Base-by-base conservation (phyloP, 1,284 basidiomycete species). In the Irpex lacteus region DNA sequence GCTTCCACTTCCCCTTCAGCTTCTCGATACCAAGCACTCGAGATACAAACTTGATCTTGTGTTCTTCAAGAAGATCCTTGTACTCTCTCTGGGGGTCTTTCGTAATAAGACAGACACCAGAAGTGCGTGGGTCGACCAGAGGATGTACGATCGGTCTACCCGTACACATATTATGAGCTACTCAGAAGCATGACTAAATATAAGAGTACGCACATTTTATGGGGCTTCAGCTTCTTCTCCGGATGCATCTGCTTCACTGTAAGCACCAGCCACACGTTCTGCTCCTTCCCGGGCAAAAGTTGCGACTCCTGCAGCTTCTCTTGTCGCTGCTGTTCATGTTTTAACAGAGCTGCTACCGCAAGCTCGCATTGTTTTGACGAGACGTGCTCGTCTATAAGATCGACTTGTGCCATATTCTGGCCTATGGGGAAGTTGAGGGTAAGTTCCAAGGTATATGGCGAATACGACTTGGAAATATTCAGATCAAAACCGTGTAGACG, bases 31-130 rank as follows among this genome's bases (percentile, higher is more conserved):
- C 96, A 44, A 99, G 94, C n/a, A 99, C 95, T 32, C 96, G 84
- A 49, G 87, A 88, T 71, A 99, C 89, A 68, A 97, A 97, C 68
- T 90, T 92, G 81, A 99, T 89, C 58, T 88, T 84, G 61, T 93
- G 81, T 58, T 80, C 77, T 60, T 88, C 88, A 26, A 99, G 82
- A 18, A 98, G 85, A 75, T 98, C 94, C 78, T 98, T 98, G 84
- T 98, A 98, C 74, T 95, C 85, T 62, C 97, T 81, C 74, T 98
- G 97, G 6, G 98, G 97, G 76, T 98, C 95, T 78, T 98, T 98
- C 60, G 91, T 92, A 75, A 99, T 89, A 61, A 99, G 82, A 75
- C 96, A 98, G 59, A 98, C 84, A 13, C 89, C 78, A 3, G 88
- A 88, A 8, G 85, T 86, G 62, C 89, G 87, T 13, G 90, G 95